Evolutionary conservation across 192 early-diverging fungal species (phyloP).

Genomic region (Physocladia obscura): DNA sequence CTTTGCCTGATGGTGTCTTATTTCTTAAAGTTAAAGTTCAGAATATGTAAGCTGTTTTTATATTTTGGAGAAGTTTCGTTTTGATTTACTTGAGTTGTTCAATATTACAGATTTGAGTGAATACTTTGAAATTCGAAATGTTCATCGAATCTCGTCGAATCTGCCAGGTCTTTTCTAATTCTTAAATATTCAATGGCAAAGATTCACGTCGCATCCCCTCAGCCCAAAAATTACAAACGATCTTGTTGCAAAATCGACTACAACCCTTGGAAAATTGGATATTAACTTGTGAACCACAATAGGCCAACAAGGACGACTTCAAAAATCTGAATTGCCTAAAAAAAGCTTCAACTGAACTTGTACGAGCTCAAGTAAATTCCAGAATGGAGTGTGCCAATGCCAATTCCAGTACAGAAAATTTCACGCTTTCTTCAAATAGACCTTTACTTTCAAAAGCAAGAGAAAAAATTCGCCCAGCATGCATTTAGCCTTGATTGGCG

Average conservation of each 20-base stretch:
- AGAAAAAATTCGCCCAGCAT: constrained; percentile 52
- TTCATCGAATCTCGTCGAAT: too few relatives aligned
- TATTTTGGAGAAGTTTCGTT: constrained; percentile 88
- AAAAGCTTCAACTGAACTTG: constrained; percentile 68
- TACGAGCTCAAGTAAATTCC: constrained; percentile 59
- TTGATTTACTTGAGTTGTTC: constrained; percentile 79
- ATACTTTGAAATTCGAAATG: not conserved
- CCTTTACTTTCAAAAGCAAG: too few relatives aligned
- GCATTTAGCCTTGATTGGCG: constrained; percentile 66
- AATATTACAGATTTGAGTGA: constrained; percentile 48
- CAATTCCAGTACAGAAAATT: too few relatives aligned
- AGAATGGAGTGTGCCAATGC: too few relatives aligned
- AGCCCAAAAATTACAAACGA: constrained; percentile 59
- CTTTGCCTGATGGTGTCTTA: constrained; percentile 43
- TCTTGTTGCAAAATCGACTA: constrained; percentile 65
- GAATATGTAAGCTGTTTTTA: constrained; percentile 72
- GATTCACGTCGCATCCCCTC: constrained; percentile 86
- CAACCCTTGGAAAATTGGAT: constrained; percentile 88
- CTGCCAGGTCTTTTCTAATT: constrained; percentile 4
- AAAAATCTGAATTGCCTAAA: constrained; percentile 89
- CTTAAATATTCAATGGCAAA: constrained; percentile 33
- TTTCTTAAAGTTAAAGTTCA: constrained; percentile 93
- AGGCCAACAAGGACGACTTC: constrained; percentile 84
- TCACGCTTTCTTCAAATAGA: too few relatives aligned
- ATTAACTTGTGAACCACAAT: constrained; percentile 90